A percentile compares a stretch with the other conserved stretches of the same genome.
phyloP scores from a whole-genome alignment of 495 filamentous ascomycete species.

The Trichoderma parareesei region DNA sequence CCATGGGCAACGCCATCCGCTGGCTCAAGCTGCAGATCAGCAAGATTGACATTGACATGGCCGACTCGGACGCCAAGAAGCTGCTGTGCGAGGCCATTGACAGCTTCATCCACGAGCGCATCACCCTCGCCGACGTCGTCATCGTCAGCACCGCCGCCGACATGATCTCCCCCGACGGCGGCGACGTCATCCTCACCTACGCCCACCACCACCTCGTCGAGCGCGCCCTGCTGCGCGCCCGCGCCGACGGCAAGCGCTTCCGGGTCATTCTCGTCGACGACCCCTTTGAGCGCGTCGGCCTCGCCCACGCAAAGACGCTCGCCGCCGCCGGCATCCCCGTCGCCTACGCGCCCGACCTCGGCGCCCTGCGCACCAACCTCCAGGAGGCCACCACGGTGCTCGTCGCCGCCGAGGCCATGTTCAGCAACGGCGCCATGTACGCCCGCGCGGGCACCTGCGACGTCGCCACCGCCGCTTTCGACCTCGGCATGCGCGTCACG shows the following conservation, averaged over 20 bases:
- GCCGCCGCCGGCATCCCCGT: constrained; percentile 61
- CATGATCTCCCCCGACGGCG: constrained; percentile 67
- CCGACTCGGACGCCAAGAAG: constrained; percentile 70
- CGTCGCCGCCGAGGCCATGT: constrained; percentile 82
- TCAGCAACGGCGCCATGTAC: constrained; percentile 82
- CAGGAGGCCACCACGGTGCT: constrained; percentile 71
- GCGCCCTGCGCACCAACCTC: constrained; percentile 63
- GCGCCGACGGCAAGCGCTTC: constrained; percentile 53
- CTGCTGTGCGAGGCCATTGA: constrained; percentile 74
- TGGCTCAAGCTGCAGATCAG: constrained; percentile 86
- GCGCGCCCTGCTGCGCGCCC: constrained; percentile 65
- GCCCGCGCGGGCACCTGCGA: constrained; percentile 80
- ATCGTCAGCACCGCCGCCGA: constrained; percentile 66
- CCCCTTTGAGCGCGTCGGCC: constrained; percentile 67
- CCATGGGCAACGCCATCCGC: constrained; percentile 92
- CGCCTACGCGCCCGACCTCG: constrained; percentile 67
- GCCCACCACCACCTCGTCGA: constrained; percentile 81
- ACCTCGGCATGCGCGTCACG: constrained; percentile 67
- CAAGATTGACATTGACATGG: constrained; percentile 70
- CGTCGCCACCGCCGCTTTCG: constrained; percentile 78
- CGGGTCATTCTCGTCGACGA: constrained; percentile 78
- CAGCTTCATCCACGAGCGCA: constrained; percentile 79
- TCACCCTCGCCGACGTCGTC: constrained; percentile 75
- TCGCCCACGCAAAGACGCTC: constrained; percentile 61
- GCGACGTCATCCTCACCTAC: constrained; percentile 81